Evolutionary conservation across 1,139 yeast genomes (phyloP).

Genomic region (Suhomyces taliae): DNA sequence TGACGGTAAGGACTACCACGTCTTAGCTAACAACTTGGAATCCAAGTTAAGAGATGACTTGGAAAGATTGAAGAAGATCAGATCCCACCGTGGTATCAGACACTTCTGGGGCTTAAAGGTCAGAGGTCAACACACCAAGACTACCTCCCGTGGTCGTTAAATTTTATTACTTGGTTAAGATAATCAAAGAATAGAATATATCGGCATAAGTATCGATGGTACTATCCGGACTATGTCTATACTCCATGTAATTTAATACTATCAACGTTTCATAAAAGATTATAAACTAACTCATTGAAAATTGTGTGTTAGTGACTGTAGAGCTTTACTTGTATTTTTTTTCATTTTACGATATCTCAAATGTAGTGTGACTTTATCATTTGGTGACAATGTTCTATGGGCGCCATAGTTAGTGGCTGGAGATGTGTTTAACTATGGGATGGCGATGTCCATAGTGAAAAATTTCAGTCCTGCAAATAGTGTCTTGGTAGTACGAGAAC

Average conservation of each 20-base stretch:
- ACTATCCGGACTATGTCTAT: conserved; percentile 3
- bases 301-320: not conserved
- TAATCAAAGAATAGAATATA: conserved; percentile 5
- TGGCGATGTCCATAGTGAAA: too few species aligned
- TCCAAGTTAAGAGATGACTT: conserved; percentile 99
- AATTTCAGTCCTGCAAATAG: too few species aligned
- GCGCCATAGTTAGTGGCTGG: too few species aligned
- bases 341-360: not conserved
- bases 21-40: conserved; percentile 98
- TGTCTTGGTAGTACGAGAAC: too few species aligned
- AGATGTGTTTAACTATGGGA: too few species aligned
- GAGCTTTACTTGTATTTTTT: not conserved
- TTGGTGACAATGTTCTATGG: not conserved
- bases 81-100: conserved; percentile 99
- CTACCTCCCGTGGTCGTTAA: conserved; percentile 92
- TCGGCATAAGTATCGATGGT: conserved; percentile 2
- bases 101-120: conserved; percentile 98
- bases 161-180: conserved; percentile 22
- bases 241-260: conserved; percentile 12
- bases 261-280: conserved; percentile 10
- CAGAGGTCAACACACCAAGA: conserved; percentile 99
- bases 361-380: conserved; percentile 1
- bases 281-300: too few species aligned
- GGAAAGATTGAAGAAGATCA: conserved; percentile 99
- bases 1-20: conserved; percentile 99